A percentile compares a stretch with the other conserved stretches of the same genome.
Conservation (phyloP, 2,329 filamentous ascomycete genomes). For the Penicillium sp. region DNA sequence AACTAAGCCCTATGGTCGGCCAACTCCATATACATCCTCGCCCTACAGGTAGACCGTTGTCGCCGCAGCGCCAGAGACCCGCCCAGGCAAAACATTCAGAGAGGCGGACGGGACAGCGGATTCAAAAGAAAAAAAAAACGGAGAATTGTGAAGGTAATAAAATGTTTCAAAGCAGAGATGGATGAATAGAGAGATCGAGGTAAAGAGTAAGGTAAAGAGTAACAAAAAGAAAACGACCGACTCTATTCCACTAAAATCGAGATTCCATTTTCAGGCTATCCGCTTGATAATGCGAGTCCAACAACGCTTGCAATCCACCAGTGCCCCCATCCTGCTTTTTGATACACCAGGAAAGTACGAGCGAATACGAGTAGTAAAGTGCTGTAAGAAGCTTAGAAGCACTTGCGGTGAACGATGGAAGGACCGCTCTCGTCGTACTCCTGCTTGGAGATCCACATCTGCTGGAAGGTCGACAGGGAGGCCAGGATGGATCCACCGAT, state of each 20-base stretch:
- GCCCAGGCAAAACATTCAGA: neutral
- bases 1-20: neutral
- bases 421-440: conserved; percentile 99
- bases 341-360: conserved; percentile 43
- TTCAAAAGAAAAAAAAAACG: conserved; percentile 5
- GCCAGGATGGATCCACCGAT: conserved; percentile 99
- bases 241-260: conserved; percentile 43
- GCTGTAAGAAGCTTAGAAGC: conserved; percentile 73
- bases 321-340: conserved; percentile 41
- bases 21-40: neutral
- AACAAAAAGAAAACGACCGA: conserved; percentile 30
- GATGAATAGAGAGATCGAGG: conserved; percentile 16
- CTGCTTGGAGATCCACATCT: conserved; percentile 99
- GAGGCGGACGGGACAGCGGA: neutral
- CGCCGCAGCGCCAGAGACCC: conserved; percentile 3
- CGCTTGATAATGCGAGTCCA: conserved; percentile 41
- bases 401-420: conserved; percentile 99
- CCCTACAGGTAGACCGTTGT: neutral
- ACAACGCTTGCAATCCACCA: conserved; percentile 39
- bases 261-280: conserved; percentile 42
- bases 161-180: conserved; percentile 7
- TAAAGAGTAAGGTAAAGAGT: conserved; percentile 17
- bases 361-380: conserved; percentile 36
- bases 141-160: conserved; percentile 11
- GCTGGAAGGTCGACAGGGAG: conserved; percentile 99